Evolutionary conservation across 768 basidiomycete species (phyloP).

Genomic region (Lentinula sp.): DNA sequence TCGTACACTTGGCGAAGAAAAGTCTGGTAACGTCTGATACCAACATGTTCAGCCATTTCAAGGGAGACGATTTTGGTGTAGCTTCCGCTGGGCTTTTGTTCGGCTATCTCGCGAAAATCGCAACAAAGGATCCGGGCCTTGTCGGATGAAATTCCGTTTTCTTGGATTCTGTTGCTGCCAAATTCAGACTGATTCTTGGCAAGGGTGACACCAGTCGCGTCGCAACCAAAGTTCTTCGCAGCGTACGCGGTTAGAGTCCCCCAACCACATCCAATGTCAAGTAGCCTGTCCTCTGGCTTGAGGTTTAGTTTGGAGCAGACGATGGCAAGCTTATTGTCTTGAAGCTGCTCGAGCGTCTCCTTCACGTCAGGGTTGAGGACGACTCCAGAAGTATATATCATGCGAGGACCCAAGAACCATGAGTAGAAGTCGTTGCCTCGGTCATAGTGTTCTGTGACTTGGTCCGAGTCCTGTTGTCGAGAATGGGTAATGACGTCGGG

Average conservation of each 20-base stretch:
- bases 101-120: constrained; percentile 89
- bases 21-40: constrained; percentile 82
- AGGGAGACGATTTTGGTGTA: constrained; percentile 94
- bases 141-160: constrained; percentile 67
- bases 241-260: constrained; percentile 93
- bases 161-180: constrained; percentile 79
- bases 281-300: constrained; percentile 74
- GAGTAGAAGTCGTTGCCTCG: constrained; percentile 95
- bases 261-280: constrained; percentile 94
- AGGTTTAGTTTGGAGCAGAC: constrained; percentile 95
- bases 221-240: constrained; percentile 95
- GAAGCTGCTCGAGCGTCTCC: constrained; percentile 88
- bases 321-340: constrained; percentile 95
- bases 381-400: constrained; percentile 97
- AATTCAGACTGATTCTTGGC: constrained; percentile 88
- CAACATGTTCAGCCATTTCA: constrained; percentile 99
- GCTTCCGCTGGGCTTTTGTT: constrained; percentile 46
- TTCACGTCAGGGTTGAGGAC: constrained; percentile 61
- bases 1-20: constrained; percentile 93
- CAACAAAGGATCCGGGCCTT: constrained; percentile 88
- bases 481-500: constrained; percentile 95
- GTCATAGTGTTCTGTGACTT: constrained; percentile 95
- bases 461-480: constrained; percentile 88
- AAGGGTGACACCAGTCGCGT: constrained; percentile 94
- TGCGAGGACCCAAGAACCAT: constrained; percentile 94